phyloP scores from a whole-genome alignment of 495 filamentous ascomycete species.

The Polyplosphaeria fusca region DNA sequence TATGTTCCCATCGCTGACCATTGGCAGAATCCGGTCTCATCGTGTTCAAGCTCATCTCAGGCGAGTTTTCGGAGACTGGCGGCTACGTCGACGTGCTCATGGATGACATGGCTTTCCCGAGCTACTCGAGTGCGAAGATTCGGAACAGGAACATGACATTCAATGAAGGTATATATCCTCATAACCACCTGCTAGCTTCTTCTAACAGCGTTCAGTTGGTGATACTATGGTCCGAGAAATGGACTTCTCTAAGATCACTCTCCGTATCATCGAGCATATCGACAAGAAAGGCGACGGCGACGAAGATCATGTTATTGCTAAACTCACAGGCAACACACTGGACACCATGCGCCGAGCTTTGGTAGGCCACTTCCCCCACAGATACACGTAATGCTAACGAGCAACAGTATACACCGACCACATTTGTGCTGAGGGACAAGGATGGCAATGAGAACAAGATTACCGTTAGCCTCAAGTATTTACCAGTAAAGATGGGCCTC shows the following conservation, averaged over 20 bases:
- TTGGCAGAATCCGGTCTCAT: constrained; percentile 64
- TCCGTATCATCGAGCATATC: constrained; percentile 72
- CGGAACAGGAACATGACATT: constrained; percentile 63
- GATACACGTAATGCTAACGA: constrained; percentile 1
- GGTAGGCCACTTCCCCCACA: constrained; percentile 47
- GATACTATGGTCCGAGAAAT: constrained; percentile 96
- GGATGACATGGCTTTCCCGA: constrained; percentile 91
- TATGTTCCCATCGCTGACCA: constrained; percentile 14
- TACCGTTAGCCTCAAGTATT: constrained; percentile 87
- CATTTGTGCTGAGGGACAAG: constrained; percentile 69
- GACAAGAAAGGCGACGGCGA: constrained; percentile 70
- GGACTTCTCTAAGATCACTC: constrained; percentile 87
- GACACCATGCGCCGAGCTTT: constrained; percentile 82
- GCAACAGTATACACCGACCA: constrained; percentile 77
- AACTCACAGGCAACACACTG: constrained; percentile 78
- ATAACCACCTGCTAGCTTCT: background rate
- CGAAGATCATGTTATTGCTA: constrained; percentile 71
- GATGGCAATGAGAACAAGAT: constrained; percentile 75
- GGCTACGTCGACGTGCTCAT: constrained; percentile 84
- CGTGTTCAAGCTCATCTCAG: constrained; percentile 91
- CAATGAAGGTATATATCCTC: constrained; percentile 62
- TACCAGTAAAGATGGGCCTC: constrained; percentile 88
- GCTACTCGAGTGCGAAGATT: constrained; percentile 75
- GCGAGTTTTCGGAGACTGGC: constrained; percentile 69
- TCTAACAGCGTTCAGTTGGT: constrained; percentile 53